phyloP scores from a whole-genome alignment of 805 yeast species.

The Candida broadrunensis region DNA sequence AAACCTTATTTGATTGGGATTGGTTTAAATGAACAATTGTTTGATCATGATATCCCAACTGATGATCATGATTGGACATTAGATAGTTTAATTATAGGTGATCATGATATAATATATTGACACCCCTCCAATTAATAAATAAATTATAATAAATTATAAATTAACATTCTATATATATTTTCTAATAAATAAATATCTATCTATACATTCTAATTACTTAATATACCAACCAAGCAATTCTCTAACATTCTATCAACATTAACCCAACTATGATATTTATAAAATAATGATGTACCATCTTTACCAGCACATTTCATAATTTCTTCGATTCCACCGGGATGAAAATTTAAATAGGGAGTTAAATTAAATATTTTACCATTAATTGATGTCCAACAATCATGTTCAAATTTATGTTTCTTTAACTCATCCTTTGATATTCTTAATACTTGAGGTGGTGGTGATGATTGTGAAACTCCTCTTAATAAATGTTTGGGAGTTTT shows the following conservation, averaged over 20 bases:
- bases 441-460: constrained; percentile 51
- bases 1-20: constrained; percentile 56
- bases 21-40: constrained; percentile 63
- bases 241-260: constrained; percentile 79
- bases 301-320: constrained; percentile 76
- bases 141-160: too few relatives aligned
- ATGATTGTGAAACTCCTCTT: constrained; percentile 48
- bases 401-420: constrained; percentile 50
- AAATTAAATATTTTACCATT: constrained; percentile 81
- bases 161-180: too few relatives aligned
- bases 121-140: not conserved
- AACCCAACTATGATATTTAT: constrained; percentile 72
- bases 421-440: constrained; percentile 58
- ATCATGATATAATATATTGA: constrained; percentile 3
- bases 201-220: constrained; percentile 12
- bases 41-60: constrained; percentile 43
- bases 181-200: too few relatives aligned
- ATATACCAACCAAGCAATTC: constrained; percentile 71
- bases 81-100: constrained; percentile 49
- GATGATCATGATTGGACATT: constrained; percentile 65
- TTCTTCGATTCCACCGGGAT: constrained; percentile 89
- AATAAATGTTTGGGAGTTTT: constrained; percentile 45
- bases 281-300: constrained; percentile 77
- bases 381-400: constrained; percentile 84
- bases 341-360: constrained; percentile 79